Base-by-base conservation (phyloP, 139 green algal species). In the Ettlia oleoabundans region DNA sequence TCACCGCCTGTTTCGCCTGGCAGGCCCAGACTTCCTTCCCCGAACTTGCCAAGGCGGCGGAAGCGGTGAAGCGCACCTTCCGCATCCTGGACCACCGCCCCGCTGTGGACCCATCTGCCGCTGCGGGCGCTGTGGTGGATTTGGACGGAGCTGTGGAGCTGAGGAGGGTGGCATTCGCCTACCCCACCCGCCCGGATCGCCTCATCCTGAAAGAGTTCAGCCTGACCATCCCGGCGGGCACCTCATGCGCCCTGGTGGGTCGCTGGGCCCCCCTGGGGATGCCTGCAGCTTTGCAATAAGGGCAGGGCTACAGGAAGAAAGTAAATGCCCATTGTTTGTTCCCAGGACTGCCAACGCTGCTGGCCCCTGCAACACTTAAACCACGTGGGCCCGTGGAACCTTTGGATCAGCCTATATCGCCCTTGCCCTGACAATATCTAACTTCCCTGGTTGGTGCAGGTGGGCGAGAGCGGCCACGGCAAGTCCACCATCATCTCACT, bases 401-500 rank as follows among this genome's bases (percentile, higher is more conserved):
- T n/a, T n/a, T n/a, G n/a, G n/a, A n/a, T n/a, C n/a, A n/a, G n/a
- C n/a, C n/a, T n/a, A n/a, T n/a, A n/a, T n/a, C n/a, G n/a, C n/a
- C n/a, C n/a, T n/a, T n/a, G n/a, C n/a, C n/a, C n/a, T n/a, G n/a
- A n/a, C n/a, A n/a, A n/a, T n/a, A n/a, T n/a, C n/a, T n/a, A n/a
- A n/a, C n/a, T n/a, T n/a, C n/a, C n/a, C n/a, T n/a, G n/a, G n/a
- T n/a, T n/a, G 10, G 30, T 55, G 22, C 30, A 78, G 71, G 71
- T 78, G 41, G 97, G 97, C 0, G 90, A 95, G 87, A 94, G 83
- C 32, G 97, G 97, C 69, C 95, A 89, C 61, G 96, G 95, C 86
- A 99, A 99, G 88, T 94, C 83, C 53, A 99, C 96, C 24, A 91
- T 98, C 24, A 87, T 99, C n/a, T 77, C 78, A 0, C 90, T 98